Evolutionary conservation across 2,329 filamentous ascomycete genomes (phyloP).

Genomic region (Akanthomyces muscarius): DNA sequence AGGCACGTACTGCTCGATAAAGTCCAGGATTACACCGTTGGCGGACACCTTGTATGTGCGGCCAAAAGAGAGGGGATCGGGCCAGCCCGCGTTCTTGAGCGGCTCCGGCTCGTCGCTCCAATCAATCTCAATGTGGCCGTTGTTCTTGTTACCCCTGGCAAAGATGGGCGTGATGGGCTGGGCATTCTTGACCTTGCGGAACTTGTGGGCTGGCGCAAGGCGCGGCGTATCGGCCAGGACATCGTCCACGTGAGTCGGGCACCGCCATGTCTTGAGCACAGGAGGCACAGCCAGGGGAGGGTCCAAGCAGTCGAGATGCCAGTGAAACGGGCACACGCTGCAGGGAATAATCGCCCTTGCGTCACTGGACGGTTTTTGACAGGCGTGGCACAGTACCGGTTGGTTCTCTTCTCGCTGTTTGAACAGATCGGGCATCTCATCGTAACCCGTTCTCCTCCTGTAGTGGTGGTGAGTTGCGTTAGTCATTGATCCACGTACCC

Average conservation of each 20-base stretch:
- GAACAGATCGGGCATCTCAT: constrained; percentile 63
- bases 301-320: constrained; percentile 90
- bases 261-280: constrained; percentile 75
- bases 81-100: constrained; percentile 53
- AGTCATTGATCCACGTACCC: neutral
- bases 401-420: constrained; percentile 72
- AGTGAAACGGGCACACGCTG: constrained; percentile 74
- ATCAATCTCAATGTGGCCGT: constrained; percentile 68
- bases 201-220: constrained; percentile 57
- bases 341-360: constrained; percentile 76
- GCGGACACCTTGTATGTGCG: constrained; percentile 61
- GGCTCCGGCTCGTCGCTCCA: constrained; percentile 55
- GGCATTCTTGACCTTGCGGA: constrained; percentile 56
- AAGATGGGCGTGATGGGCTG: constrained; percentile 49
- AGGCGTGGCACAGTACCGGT: constrained; percentile 72
- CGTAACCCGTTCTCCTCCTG: constrained; percentile 52
- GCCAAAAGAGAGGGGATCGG: constrained; percentile 58
- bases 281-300: constrained; percentile 79
- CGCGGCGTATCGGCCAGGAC: constrained; percentile 59
- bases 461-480: neutral
- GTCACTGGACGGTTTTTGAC: constrained; percentile 60
- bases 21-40: constrained; percentile 64
- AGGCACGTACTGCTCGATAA: constrained; percentile 59
- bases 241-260: constrained; percentile 80
- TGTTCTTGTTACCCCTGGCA: constrained; percentile 64